A percentile compares a stretch with the other conserved stretches of the same genome.
These are phyloP conservation scores for Grifola frondosa DNA, from an alignment of 1,284 basidiomycete species.

Conservation along the genomic window DNA sequence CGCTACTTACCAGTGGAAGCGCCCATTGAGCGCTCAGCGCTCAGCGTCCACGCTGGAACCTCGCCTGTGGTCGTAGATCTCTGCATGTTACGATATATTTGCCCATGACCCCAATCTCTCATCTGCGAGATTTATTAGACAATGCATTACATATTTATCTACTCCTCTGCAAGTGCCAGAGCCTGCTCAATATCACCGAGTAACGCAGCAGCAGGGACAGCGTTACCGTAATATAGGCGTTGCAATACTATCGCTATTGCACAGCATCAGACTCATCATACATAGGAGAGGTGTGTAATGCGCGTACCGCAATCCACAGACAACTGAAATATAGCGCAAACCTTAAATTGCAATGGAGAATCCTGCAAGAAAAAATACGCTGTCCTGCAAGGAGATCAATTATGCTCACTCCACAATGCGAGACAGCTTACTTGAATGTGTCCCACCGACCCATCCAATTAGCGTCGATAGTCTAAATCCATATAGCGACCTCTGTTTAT, in stretches of 20 bases:
- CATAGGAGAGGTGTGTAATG: slow-evolving; percentile 8
- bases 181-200: slow-evolving; percentile 73
- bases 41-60: background rate
- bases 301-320: slow-evolving; percentile 66
- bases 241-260: slow-evolving; percentile 66
- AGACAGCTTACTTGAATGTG: slow-evolving; percentile 66
- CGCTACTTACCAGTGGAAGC: slow-evolving; percentile 15
- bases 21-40: slow-evolving; percentile 13
- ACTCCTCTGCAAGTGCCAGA: slow-evolving; percentile 59
- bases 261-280: slow-evolving; percentile 14
- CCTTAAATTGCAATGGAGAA: slow-evolving; percentile 76
- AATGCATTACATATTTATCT: slow-evolving; percentile 15
- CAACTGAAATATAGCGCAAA: slow-evolving; percentile 79
- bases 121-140: background rate
- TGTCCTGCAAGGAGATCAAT: slow-evolving; percentile 44
- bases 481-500: slow-evolving; percentile 74
- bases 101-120: background rate
- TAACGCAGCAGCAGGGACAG: slow-evolving; percentile 50
- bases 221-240: slow-evolving; percentile 67
- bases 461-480: slow-evolving; percentile 83
- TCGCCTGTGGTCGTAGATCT: background rate
- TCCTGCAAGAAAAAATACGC: slow-evolving; percentile 74
- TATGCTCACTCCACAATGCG: slow-evolving; percentile 8
- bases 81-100: background rate
- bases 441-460: slow-evolving; percentile 83